Base-by-base conservation (phyloP, 2,329 filamentous ascomycete species). In the Pestalotiopsis sp. region DNA sequence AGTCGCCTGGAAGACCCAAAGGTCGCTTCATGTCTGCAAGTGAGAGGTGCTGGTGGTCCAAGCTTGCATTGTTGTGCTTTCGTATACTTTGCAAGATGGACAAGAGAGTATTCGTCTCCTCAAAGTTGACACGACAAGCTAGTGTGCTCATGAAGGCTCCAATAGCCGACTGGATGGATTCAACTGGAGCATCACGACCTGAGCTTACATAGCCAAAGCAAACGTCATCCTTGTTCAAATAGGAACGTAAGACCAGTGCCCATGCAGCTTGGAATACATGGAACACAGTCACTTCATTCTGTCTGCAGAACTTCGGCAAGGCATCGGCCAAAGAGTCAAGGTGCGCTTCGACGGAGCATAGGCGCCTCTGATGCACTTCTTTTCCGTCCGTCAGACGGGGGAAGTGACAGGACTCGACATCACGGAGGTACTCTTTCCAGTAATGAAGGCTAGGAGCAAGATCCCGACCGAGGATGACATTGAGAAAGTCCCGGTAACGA, bases 101-200 rank as follows among this genome's bases (percentile, higher is more conserved):
- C 12, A 41, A 13, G 14, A 66, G 23, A 7, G 63, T 11, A 6
- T 23, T 57, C 3, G 57, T 56, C 2, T 58, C 31, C n/a, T 68
- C 67, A 38, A 68, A 31, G 20, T 39, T 31, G n/a, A 87, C 77
- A 6, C 83, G 81, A 68, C 83, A 87, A 64, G 86, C 82, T 3
- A 89, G 79, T 81, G 88, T 87, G 68, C 87, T 87, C 68, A 88
- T 85, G 62, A 87, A 85, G 7, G 82, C 80, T 0, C 87, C 87
- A 9, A 86, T 80, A 2, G 85, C 82, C 2, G 83, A 78, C 2
- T 84, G 80, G 12, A 88, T 83, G 1, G 82, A 80, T 2, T 80
- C 76, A 0, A 89, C 77, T 0, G 85, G 81, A 4, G 84, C 80
- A 70, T 89, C 86, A 13, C 87, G 80, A 1, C 87, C 87, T 0